Evolutionary conservation across 2,329 filamentous ascomycete genomes (phyloP).

Genomic region (Xylariales sp.): DNA sequence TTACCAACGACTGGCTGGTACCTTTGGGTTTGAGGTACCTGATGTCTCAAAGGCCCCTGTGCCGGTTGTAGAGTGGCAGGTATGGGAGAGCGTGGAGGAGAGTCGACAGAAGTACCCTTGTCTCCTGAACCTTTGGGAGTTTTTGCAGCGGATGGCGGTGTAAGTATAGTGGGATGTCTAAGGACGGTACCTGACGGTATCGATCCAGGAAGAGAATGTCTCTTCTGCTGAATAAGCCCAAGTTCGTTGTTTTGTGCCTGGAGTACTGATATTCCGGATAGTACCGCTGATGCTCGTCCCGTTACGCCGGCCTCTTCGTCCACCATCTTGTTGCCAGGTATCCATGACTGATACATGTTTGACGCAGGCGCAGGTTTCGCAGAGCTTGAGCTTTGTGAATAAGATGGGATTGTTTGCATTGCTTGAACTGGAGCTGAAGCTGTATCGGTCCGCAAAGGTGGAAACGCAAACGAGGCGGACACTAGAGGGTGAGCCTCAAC

Average conservation of each 20-base stretch:
- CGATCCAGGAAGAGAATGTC: slow-evolving; percentile 14
- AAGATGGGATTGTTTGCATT: not conserved
- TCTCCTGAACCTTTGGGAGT: not conserved
- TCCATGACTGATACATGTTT: slow-evolving; percentile 16
- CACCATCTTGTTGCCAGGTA: slow-evolving; percentile 11
- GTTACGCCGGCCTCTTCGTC: slow-evolving; percentile 8
- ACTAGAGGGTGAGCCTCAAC: slow-evolving; percentile 21
- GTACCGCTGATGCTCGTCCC: slow-evolving; percentile 12
- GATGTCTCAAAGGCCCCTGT: slow-evolving; percentile 2
- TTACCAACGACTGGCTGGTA: slow-evolving; percentile 10
- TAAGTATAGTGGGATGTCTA: slow-evolving; percentile 14
- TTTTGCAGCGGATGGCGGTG: slow-evolving; percentile 14
- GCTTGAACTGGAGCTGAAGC: not conserved
- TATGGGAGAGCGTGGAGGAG: slow-evolving; percentile 1
- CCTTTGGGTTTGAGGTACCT: slow-evolving; percentile 6
- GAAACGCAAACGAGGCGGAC: slow-evolving; percentile 26
- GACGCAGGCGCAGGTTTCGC: slow-evolving; percentile 3
- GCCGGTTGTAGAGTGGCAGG: slow-evolving; percentile 1
- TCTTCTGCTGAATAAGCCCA: slow-evolving; percentile 13
- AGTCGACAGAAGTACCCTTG: not conserved
- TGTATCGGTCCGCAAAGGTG: slow-evolving; percentile 13
- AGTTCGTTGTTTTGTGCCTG: slow-evolving; percentile 24
- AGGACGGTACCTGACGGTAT: slow-evolving; percentile 6
- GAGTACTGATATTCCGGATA: slow-evolving; percentile 19
- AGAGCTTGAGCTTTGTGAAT: not conserved